Base-by-base conservation (phyloP, 768 basidiomycete species). In the Dictyophora rubrovolvata region DNA sequence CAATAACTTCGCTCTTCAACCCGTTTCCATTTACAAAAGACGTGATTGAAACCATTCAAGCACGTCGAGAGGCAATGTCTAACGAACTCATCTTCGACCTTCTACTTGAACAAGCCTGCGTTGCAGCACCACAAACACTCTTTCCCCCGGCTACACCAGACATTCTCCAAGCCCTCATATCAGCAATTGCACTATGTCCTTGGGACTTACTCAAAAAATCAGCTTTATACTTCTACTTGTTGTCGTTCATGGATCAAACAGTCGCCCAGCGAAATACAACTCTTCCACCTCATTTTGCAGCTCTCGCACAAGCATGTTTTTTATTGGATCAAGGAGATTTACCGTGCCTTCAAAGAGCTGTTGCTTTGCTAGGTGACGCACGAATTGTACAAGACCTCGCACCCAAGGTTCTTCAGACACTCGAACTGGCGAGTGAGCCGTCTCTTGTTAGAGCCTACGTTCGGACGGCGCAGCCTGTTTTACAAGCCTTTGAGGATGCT, bases 221-320 rank as follows among this genome's bases (percentile, higher is more conserved):
- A 61, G 89, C 86, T 62, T 72, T 93, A 48, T 72, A 89, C 1
- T 93, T 89, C 71, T 91, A 84, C 66, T 72, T 93, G 62, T 75
- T 93, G 60, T 50, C 57, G 20, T 23, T 51, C 28, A 51, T 59
- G 12, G 22, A 21, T 5, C 28, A 21, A 5, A 14, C 89, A 87
- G 67, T 89, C 85, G 85, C 81, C 86, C 60, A 75, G 79, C 65
- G 86, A 89, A 67, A 78, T 79, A 5, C 77, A 67, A 73, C 86
- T 76, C 49, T 93, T 61, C 83, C 87, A 4, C 85, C 87, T 2
- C 89, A 90, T 64, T 91, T 90, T 65, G 75, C 78, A 7, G 72
- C 77, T 4, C 77, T 92, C 51, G 81, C 87, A n/a, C 85, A 89
- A 72, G 89, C 90, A 66, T 92, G 92, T 72, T 93, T 87, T 86